Conservation (phyloP, 1,284 basidiomycete species). For the Ceratobasidium sp. region DNA sequence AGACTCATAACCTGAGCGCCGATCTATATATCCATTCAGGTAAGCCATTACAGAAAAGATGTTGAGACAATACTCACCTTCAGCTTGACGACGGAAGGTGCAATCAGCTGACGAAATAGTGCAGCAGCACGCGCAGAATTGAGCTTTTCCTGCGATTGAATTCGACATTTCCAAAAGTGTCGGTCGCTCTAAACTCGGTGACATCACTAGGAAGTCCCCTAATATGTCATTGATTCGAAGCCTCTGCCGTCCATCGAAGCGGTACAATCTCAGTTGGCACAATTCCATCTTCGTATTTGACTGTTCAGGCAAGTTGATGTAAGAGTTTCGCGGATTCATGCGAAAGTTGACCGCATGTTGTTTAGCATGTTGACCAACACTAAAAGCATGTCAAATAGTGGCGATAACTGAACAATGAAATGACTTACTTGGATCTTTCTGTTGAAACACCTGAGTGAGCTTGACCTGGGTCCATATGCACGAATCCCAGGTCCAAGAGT, state of each 20-base stretch:
- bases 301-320: slow-evolving; percentile 22
- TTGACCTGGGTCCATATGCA: slow-evolving; percentile 69
- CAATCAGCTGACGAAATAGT: slow-evolving; percentile 54
- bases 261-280: slow-evolving; percentile 48
- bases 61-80: slow-evolving; percentile 4
- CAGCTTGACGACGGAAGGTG: slow-evolving; percentile 42
- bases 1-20: slow-evolving; percentile 49
- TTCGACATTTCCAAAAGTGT: slow-evolving; percentile 53
- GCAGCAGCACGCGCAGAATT: slow-evolving; percentile 50
- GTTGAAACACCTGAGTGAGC: slow-evolving; percentile 76
- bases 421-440: slow-evolving; percentile 50
- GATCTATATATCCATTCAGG: slow-evolving; percentile 16
- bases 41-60: background rate
- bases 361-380: slow-evolving; percentile 60
- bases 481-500: slow-evolving; percentile 78
- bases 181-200: slow-evolving; percentile 6
- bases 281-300: slow-evolving; percentile 45
- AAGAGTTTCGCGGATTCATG: slow-evolving; percentile 24
- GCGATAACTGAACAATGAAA: background rate
- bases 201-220: slow-evolving; percentile 16
- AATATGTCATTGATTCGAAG: slow-evolving; percentile 42
- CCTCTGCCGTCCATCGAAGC: slow-evolving; percentile 40
- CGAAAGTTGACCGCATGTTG: slow-evolving; percentile 44
- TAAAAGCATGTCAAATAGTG: slow-evolving; percentile 51
- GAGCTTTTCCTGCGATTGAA: slow-evolving; percentile 48